A percentile compares a stretch with the other conserved stretches of the same genome.
Evolutionary conservation across 2,329 filamentous ascomycete species (phyloP).

Genomic region (Colletotrichum falcatum): DNA sequence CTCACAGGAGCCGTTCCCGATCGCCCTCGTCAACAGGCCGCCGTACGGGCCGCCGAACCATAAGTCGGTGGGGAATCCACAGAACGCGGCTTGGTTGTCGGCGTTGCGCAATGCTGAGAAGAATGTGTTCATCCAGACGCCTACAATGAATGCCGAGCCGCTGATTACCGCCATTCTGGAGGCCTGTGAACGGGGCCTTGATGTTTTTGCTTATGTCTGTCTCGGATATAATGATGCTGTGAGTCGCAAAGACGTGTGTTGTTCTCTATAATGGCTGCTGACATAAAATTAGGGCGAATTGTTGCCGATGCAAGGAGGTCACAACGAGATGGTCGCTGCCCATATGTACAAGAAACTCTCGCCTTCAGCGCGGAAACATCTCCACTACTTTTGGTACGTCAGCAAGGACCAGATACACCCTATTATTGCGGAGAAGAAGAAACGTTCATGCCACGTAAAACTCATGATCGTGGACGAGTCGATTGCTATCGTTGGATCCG

Average conservation of each 20-base stretch:
- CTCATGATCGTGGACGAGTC: constrained; percentile 78
- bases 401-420: not conserved
- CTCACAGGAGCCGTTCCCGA: constrained; percentile 69
- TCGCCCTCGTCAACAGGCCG: constrained; percentile 77
- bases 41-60: constrained; percentile 75
- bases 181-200: not conserved
- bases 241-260: not conserved
- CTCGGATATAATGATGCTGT: not conserved
- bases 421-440: constrained; percentile 61
- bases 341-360: constrained; percentile 68
- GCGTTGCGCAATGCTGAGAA: constrained; percentile 57
- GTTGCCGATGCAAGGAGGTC: constrained; percentile 80
- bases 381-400: not conserved
- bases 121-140: not conserved
- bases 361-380: constrained; percentile 42
- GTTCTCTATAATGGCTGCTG: not conserved
- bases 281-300: constrained; percentile 76
- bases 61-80: constrained; percentile 71
- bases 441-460: constrained; percentile 80
- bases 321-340: constrained; percentile 77
- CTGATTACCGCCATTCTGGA: not conserved
- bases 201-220: not conserved
- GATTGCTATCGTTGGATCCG: constrained; percentile 79
- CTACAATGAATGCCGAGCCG: not conserved
- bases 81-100: constrained; percentile 81